Conservation (phyloP, 805 yeast species). For the Ascoidea asiatica region DNA sequence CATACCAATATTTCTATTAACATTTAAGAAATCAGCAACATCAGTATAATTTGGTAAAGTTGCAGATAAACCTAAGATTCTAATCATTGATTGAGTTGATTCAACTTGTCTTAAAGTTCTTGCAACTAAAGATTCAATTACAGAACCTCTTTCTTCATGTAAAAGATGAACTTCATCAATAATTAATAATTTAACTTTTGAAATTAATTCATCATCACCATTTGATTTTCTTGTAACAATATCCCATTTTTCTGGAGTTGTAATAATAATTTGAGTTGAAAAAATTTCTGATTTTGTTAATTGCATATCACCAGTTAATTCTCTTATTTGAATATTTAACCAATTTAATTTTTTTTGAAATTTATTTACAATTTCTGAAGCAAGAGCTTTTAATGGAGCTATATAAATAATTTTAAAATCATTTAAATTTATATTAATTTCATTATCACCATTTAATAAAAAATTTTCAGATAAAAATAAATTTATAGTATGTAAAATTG, state of each 20-base stretch:
- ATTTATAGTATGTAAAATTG: slow-evolving; percentile 67
- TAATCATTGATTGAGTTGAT: slow-evolving; percentile 81
- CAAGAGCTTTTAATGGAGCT: slow-evolving; percentile 87
- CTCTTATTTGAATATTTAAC: slow-evolving; percentile 79
- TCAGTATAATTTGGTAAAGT: slow-evolving; percentile 85
- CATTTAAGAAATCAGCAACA: slow-evolving; percentile 91
- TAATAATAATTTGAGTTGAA: slow-evolving; percentile 77
- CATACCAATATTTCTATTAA: slow-evolving; percentile 81
- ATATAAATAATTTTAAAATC: slow-evolving; percentile 87
- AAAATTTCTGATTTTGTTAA: slow-evolving; percentile 66
- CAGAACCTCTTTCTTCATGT: slow-evolving; percentile 97
- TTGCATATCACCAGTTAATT: slow-evolving; percentile 94
- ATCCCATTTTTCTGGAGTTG: slow-evolving; percentile 97
- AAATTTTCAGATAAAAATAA: slow-evolving; percentile 54
- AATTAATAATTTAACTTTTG: slow-evolving; percentile 72
- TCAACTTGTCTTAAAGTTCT: slow-evolving; percentile 93
- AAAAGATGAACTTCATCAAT: slow-evolving; percentile 94
- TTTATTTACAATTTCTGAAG: slow-evolving; percentile 94
- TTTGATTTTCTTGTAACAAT: slow-evolving; percentile 89
- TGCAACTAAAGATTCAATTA: slow-evolving; percentile 88
- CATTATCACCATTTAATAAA: slow-evolving; percentile 30
- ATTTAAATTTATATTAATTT: slow-evolving; percentile 48
- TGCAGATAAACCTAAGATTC: slow-evolving; percentile 91
- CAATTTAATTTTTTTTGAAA: slow-evolving; percentile 64
- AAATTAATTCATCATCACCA: slow-evolving; percentile 77